Evolutionary conservation across 208 protist genomes (phyloP).

Genomic region (Trypanosoma avium): DNA sequence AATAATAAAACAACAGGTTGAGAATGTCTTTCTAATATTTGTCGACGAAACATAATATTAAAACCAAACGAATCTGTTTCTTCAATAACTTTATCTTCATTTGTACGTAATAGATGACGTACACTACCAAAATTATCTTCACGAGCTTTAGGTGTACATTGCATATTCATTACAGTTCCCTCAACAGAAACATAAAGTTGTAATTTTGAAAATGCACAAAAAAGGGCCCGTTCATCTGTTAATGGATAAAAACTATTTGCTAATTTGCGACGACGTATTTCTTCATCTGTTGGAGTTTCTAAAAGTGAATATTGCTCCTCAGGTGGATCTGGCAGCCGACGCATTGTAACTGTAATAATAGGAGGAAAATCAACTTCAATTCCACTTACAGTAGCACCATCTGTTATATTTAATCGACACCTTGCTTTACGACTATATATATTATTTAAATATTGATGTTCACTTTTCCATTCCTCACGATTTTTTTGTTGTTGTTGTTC

Average conservation of each 20-base stretch:
- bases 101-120: neutral
- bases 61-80: constrained; percentile 37
- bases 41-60: constrained; percentile 42
- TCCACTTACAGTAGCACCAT: constrained; percentile 59
- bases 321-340: constrained; percentile 52
- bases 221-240: constrained; percentile 77
- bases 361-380: constrained; percentile 69
- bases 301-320: constrained; percentile 56
- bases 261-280: constrained; percentile 55
- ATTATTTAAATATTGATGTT: constrained; percentile 25
- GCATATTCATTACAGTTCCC: constrained; percentile 62
- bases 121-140: neutral
- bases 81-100: constrained; percentile 33
- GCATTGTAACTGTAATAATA: constrained; percentile 61
- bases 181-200: constrained; percentile 84
- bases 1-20: constrained; percentile 74
- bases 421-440: constrained; percentile 39
- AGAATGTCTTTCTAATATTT: constrained; percentile 66
- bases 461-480: constrained; percentile 3
- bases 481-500: too few relatives aligned
- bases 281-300: constrained; percentile 60
- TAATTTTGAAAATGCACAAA: constrained; percentile 64
- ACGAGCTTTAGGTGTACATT: constrained; percentile 39
- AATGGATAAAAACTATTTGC: constrained; percentile 82
- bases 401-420: constrained; percentile 63